Evolutionary conservation across 164 flowering plant genomes (phyloP), one percentile per base, ranked within the genome.

Genomic region (grape (Vitis vinifera)): DNA sequence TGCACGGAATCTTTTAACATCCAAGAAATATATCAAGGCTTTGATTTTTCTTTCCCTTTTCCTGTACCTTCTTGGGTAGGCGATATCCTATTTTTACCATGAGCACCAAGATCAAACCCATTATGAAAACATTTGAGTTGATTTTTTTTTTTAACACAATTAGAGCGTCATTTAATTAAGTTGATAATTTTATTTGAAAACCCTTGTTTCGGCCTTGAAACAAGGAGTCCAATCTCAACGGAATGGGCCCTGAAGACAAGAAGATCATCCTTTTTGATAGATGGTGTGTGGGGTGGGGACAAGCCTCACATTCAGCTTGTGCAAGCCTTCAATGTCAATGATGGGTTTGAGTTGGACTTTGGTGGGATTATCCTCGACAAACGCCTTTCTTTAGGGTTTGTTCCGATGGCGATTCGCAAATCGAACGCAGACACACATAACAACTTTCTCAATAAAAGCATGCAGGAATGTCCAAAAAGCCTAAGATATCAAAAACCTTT

Each of bases 311-410:
- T 11, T 59, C 62, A 27, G 44, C 44, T 57, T 19, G 59, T 0
- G 16, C 27, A 16, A 59, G 47, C 37, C 12, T 59, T 59, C 62
- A 59, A 30, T 51, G 31, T 11, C 19, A 68, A 48, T 44, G 10
- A 30, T 10, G 59, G 49, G 2, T 31, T 70, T 47, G 49, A 49
- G 15, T 51, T 68, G 49, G 65, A 59, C 65, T 14, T 50, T 68
- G 65, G 71, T 68, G 71, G 71, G 61, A 68, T 68, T 59, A 60
- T 68, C 48, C 58, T 60, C 23, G 71, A 60, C 71, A 68, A 15
- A 14, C 27, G 44, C 48, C 14, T 44, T 51, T 17, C 49, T 51
- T 52, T 29, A 12, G 29, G 7, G 67, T 70, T 55, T 70, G 66
- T 62, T 37, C 29, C 49, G 61, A 70, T 62, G 53, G 58, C 55